Evolutionary conservation across 192 early-diverging fungal species (phyloP).

Genomic region (Dissophora globulifera): DNA sequence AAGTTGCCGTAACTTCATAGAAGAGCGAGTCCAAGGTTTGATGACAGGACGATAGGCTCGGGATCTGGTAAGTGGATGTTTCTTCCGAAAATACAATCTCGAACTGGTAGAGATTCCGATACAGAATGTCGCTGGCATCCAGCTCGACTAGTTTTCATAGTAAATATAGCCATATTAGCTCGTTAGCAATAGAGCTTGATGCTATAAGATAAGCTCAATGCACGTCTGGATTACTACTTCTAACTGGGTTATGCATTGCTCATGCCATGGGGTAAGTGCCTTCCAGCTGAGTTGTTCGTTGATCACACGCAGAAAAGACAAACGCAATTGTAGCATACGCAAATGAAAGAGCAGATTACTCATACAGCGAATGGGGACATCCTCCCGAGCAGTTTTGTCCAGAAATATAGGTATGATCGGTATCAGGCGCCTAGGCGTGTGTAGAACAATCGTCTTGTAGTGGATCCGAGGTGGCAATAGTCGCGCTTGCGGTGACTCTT

Average conservation of each 20-base stretch:
- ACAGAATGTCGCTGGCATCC: slow-evolving; percentile 8
- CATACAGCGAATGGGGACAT: slow-evolving; percentile 10
- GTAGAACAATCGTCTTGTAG: slow-evolving; percentile 22
- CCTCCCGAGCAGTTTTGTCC: neutral
- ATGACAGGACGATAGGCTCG: slow-evolving; percentile 13
- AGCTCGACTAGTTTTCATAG: slow-evolving; percentile 28
- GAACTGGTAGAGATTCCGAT: slow-evolving; percentile 8
- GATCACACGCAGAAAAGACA: neutral
- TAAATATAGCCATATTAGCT: too few relatives aligned
- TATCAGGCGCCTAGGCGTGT: neutral
- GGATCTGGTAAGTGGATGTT: neutral
- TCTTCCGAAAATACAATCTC: slow-evolving; percentile 26
- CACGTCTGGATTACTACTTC: too few relatives aligned
- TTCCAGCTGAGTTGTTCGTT: too few relatives aligned
- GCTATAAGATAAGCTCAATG: too few relatives aligned
- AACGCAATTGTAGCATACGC: too few relatives aligned
- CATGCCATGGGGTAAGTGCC: too few relatives aligned
- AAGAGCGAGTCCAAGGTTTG: slow-evolving; percentile 23
- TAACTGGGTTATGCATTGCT: too few relatives aligned
- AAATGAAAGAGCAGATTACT: too few relatives aligned
- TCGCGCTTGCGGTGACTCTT: too few relatives aligned
- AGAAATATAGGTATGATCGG: slow-evolving; percentile 13
- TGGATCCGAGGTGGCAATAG: neutral
- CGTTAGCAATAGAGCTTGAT: too few relatives aligned
- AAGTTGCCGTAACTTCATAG: slow-evolving; percentile 9